Conservation (phyloP, 371 early-diverging fungal genomes). For the Furculomyces boomerangus region DNA sequence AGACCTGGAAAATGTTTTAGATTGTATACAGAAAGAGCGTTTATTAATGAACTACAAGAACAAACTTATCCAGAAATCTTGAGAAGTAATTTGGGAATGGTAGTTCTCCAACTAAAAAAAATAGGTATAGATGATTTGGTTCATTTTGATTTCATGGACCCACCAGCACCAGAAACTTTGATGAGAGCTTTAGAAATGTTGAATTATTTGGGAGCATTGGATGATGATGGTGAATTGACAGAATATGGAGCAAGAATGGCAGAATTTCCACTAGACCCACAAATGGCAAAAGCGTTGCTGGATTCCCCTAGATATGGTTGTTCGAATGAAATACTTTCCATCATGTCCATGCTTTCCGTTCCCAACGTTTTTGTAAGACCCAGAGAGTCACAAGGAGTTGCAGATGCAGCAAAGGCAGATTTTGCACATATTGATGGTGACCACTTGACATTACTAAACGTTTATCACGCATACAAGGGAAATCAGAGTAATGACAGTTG, state of each 20-base stretch:
- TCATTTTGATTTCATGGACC: constrained; percentile 89
- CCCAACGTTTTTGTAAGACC: constrained; percentile 85
- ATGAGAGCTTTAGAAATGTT: constrained; percentile 83
- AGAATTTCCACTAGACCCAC: constrained; percentile 84
- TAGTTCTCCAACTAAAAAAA: constrained; percentile 73
- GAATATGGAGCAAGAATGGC: constrained; percentile 61
- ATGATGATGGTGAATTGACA: constrained; percentile 75
- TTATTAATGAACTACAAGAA: constrained; percentile 56
- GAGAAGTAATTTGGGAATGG: constrained; percentile 62
- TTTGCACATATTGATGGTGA: constrained; percentile 86
- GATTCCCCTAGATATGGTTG: constrained; percentile 65
- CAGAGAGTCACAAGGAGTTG: constrained; percentile 59
- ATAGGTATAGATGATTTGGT: constrained; percentile 77
- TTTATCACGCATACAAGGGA: constrained; percentile 63
- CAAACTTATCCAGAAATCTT: constrained; percentile 84
- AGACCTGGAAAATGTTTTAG: constrained; percentile 88
- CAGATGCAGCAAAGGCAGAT: constrained; percentile 81
- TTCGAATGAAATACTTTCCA: constrained; percentile 81
- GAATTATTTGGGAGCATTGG: constrained; percentile 74
- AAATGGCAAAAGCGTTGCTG: constrained; percentile 67
- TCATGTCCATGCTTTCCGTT: constrained; percentile 80
- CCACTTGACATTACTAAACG: constrained; percentile 85
- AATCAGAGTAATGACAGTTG: constrained; percentile 37
- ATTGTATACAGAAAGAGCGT: constrained; percentile 78
- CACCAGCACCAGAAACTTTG: constrained; percentile 77